Base-by-base conservation (phyloP, 441 rosid genomes). In the Erodium chrysanthum region DNA sequence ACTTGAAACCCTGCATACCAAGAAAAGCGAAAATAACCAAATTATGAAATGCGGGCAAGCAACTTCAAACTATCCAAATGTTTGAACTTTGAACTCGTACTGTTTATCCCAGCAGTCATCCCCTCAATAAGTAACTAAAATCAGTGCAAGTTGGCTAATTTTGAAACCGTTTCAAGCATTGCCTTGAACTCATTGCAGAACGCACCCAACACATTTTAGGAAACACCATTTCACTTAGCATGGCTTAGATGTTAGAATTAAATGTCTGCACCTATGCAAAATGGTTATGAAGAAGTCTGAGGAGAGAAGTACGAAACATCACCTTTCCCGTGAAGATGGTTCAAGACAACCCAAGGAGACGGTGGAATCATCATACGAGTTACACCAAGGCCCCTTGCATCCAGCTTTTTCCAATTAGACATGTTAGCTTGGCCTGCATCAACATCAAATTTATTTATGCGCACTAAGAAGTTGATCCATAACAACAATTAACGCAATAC, bases 381-480 rank as follows among this genome's bases (percentile, higher is more conserved):
- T 44, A 91, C 74, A 23, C 97, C 96, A 70, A 75, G 66, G 23
- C 17, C 68, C 69, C 72, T 75, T 7, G 92, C 83, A 64, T 81
- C 78, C 48, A 86, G 62, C 62, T 77, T 89, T 74, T 77, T 85
- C 93, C 96, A 94, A 58, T 85, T 86, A 0, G 88, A 87, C 69
- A 66, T 71, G 70, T 85, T 88, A 73, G 83, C 62, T 63, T 50
- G 27, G 17, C 75, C 81, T 83, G 68, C 60, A 66, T 58, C 20
- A 8, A 8, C 59, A 52, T 18, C 25, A 54, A 8, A 20, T 21
- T 21, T 54, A 8, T 7, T 20, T 54, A 54, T 21, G 17, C 7
- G 7, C 11, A 54, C 15, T 5, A 6, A 17, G 5, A 54, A 18
- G 23, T 42, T 9, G 33, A 29, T 42, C n/a, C 48, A 42, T 10